Evolutionary conservation across 2,329 filamentous ascomycete genomes (phyloP).

Genomic region (Helicocarpus griseus): DNA sequence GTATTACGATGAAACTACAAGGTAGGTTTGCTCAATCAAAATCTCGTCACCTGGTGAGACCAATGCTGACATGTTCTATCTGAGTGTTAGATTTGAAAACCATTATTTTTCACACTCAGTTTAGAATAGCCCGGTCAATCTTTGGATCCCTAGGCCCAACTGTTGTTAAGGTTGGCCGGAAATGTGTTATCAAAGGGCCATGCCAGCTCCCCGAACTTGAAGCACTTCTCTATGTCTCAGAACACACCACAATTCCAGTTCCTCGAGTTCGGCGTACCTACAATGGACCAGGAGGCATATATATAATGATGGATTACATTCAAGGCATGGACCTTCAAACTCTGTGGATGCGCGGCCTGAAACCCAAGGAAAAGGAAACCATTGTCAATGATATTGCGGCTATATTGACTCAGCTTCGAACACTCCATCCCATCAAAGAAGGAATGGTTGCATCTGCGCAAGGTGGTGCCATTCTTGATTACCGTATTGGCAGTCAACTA

Average conservation of each 20-base stretch:
- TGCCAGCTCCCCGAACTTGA: slow-evolving; percentile 11
- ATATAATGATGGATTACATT: slow-evolving; percentile 10
- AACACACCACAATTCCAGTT: slow-evolving; percentile 12
- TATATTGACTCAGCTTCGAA: slow-evolving; percentile 11
- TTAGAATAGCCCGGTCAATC: slow-evolving; percentile 12
- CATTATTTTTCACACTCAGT: slow-evolving; percentile 10
- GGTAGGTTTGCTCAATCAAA: slow-evolving; percentile 3
- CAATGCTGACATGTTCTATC: neutral
- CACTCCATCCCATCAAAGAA: slow-evolving; percentile 9
- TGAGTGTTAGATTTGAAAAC: slow-evolving; percentile 8
- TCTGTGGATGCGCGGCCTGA: slow-evolving; percentile 11
- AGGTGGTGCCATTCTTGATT: slow-evolving; percentile 11
- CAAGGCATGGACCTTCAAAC: slow-evolving; percentile 8
- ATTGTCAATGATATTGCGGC: slow-evolving; percentile 10
- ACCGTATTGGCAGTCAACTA: slow-evolving; percentile 10
- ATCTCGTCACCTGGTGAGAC: neutral
- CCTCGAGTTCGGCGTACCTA: slow-evolving; percentile 10
- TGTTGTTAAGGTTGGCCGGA: slow-evolving; percentile 8
- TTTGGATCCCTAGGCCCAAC: slow-evolving; percentile 11
- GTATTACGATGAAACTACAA: neutral
- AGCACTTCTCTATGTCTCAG: slow-evolving; percentile 10
- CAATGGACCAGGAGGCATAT: slow-evolving; percentile 11
- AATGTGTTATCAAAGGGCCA: slow-evolving; percentile 10
- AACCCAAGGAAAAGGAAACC: slow-evolving; percentile 8
- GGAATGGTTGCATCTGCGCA: slow-evolving; percentile 8